phyloP scores from a whole-genome alignment of 2,329 filamentous ascomycete genomes.

The Cercospora brassicicola region DNA sequence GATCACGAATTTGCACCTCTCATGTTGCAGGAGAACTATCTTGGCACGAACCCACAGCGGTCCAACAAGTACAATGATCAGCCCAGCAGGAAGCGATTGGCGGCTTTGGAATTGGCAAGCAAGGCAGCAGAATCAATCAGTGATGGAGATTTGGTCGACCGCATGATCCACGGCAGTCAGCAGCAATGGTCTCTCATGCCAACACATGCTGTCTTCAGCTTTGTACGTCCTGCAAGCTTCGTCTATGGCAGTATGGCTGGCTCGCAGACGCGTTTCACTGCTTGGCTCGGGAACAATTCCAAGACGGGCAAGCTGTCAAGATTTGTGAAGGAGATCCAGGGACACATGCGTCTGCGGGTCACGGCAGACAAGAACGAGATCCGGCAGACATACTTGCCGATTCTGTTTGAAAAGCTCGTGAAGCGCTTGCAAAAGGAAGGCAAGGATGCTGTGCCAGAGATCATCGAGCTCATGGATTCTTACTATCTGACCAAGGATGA shows the following conservation, averaged over 20 bases:
- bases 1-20: slow-evolving; percentile 96
- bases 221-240: slow-evolving; percentile 86
- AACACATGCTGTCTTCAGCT: slow-evolving; percentile 90
- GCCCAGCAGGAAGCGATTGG: slow-evolving; percentile 68
- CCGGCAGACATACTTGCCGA: slow-evolving; percentile 87
- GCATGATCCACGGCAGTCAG: slow-evolving; percentile 97
- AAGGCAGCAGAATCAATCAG: slow-evolving; percentile 93
- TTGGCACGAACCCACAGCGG: slow-evolving; percentile 73
- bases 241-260: slow-evolving; percentile 71
- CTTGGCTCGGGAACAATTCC: slow-evolving; percentile 94
- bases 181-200: slow-evolving; percentile 99
- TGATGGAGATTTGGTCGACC: slow-evolving; percentile 91
- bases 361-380: slow-evolving; percentile 92
- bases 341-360: slow-evolving; percentile 88
- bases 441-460: slow-evolving; percentile 74
- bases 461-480: slow-evolving; percentile 95
- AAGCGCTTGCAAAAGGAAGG: slow-evolving; percentile 73
- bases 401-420: slow-evolving; percentile 79
- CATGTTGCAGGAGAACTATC: slow-evolving; percentile 98
- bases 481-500: slow-evolving; percentile 95
- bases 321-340: slow-evolving; percentile 88
- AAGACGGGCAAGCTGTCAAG: slow-evolving; percentile 73
- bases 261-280: slow-evolving; percentile 72
- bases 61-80: slow-evolving; percentile 60
- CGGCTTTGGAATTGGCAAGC: slow-evolving; percentile 81